Evolutionary conservation across 2,329 filamentous ascomycete species (phyloP).

Genomic region (Fusarium sp.): DNA sequence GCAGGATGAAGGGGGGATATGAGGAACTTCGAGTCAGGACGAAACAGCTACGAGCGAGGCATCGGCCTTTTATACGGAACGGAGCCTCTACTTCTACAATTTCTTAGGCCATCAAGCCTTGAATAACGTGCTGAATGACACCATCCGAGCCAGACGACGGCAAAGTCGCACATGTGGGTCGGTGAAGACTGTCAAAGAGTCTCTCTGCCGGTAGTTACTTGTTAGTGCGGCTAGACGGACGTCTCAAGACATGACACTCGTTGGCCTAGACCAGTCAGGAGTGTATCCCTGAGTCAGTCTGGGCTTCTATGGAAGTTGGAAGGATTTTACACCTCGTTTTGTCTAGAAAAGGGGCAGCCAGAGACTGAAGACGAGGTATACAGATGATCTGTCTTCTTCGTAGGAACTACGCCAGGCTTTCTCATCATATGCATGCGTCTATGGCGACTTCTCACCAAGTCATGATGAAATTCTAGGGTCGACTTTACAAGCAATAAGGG

Average conservation of each 20-base stretch:
- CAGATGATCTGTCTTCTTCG: not conserved
- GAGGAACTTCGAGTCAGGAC: conserved; percentile 14
- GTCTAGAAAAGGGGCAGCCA: not conserved
- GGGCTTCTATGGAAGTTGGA: conserved; percentile 6
- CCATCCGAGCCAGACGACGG: conserved; percentile 45
- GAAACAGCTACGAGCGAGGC: conserved; percentile 20
- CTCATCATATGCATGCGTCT: conserved; percentile 2
- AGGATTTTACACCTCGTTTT: conserved; percentile 9
- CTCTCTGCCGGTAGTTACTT: conserved; percentile 32
- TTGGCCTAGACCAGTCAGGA: conserved; percentile 36
- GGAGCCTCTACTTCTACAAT: not conserved
- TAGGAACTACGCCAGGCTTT: not conserved
- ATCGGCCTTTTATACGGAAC: conserved; percentile 42
- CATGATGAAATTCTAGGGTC: conserved; percentile 20
- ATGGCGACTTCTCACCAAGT: conserved; percentile 18
- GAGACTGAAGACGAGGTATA: not conserved
- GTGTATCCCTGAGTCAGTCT: conserved; percentile 31
- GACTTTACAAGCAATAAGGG: not conserved
- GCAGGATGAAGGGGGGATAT: conserved; percentile 1
- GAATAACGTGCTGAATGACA: conserved; percentile 51
- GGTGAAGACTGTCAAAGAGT: conserved; percentile 39
- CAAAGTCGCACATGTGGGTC: conserved; percentile 44
- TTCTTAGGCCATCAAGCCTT: conserved; percentile 47
- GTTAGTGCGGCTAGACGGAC: conserved; percentile 41
- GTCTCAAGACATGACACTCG: conserved; percentile 34